Conservation (phyloP, 2,329 filamentous ascomycete species). For the Cladosporium sp. region DNA sequence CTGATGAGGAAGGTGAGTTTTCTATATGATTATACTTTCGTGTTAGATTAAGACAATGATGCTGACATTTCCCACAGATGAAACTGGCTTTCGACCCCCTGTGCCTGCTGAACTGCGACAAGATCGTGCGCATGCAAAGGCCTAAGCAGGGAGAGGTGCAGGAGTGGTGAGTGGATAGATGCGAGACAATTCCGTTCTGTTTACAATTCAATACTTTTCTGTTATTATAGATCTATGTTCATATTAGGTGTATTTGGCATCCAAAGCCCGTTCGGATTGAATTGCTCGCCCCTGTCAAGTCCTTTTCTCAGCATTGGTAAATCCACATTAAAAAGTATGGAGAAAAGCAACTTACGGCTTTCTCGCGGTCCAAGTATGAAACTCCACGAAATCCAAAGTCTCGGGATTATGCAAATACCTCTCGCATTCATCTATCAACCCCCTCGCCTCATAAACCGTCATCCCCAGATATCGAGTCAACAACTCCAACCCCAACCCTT, state of each 20-base stretch:
- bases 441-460: too few relatives aligned
- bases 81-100: constrained; percentile 77
- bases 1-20: constrained; percentile 69
- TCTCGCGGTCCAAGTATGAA: neutral
- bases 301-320: too few relatives aligned
- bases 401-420: too few relatives aligned
- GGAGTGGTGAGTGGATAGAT: constrained; percentile 30
- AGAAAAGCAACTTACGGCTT: neutral
- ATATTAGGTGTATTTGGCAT: neutral
- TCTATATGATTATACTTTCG: neutral
- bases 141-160: constrained; percentile 45
- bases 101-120: constrained; percentile 60
- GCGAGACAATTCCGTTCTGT: neutral
- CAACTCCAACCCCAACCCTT: too few relatives aligned
- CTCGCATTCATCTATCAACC: too few relatives aligned
- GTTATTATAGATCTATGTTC: neutral
- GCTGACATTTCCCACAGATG: constrained; percentile 48
- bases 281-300: too few relatives aligned
- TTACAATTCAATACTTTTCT: neutral
- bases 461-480: too few relatives aligned
- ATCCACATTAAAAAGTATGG: too few relatives aligned
- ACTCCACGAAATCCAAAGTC: neutral
- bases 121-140: constrained; percentile 54
- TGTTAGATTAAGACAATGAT: neutral
- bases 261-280: too few relatives aligned